Evolutionary conservation across 768 basidiomycete genomes (phyloP).

Genomic region (Podaxis mareebaensis): DNA sequence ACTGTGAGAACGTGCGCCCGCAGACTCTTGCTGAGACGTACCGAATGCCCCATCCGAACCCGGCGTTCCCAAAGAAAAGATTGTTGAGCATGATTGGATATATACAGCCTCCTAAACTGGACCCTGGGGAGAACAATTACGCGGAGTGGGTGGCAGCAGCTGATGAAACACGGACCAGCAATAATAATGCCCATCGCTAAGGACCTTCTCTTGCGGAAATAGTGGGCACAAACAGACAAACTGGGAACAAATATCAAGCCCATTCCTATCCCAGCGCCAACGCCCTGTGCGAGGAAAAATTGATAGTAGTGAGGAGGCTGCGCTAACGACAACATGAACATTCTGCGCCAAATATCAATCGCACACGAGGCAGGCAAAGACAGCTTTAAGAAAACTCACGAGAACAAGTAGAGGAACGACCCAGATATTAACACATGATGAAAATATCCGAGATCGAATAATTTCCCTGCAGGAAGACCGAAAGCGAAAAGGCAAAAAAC

Average conservation of each 20-base stretch:
- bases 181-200: slow-evolving; percentile 59
- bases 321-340: slow-evolving; percentile 52
- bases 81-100: slow-evolving; percentile 56
- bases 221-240: slow-evolving; percentile 53
- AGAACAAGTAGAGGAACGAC: slow-evolving; percentile 41
- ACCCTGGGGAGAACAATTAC: slow-evolving; percentile 28
- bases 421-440: slow-evolving; percentile 41
- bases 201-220: slow-evolving; percentile 47
- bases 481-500: slow-evolving; percentile 48
- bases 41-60: slow-evolving; percentile 47
- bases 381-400: slow-evolving; percentile 29
- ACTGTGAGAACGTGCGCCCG: slow-evolving; percentile 4
- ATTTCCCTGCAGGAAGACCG: slow-evolving; percentile 42
- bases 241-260: slow-evolving; percentile 57
- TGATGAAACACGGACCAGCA: slow-evolving; percentile 33
- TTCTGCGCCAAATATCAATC: slow-evolving; percentile 24
- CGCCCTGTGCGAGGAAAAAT: slow-evolving; percentile 54
- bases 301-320: slow-evolving; percentile 52
- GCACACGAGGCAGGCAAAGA: neutral
- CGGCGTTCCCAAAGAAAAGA: slow-evolving; percentile 33
- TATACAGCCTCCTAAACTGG: slow-evolving; percentile 49
- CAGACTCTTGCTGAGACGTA: slow-evolving; percentile 25
- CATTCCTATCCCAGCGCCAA: slow-evolving; percentile 57
- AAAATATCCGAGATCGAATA: slow-evolving; percentile 54
- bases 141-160: neutral